Evolutionary conservation across 495 filamentous ascomycete genomes (phyloP), one percentile per base, ranked within the genome.

Genomic region (Parmelia sp.): DNA sequence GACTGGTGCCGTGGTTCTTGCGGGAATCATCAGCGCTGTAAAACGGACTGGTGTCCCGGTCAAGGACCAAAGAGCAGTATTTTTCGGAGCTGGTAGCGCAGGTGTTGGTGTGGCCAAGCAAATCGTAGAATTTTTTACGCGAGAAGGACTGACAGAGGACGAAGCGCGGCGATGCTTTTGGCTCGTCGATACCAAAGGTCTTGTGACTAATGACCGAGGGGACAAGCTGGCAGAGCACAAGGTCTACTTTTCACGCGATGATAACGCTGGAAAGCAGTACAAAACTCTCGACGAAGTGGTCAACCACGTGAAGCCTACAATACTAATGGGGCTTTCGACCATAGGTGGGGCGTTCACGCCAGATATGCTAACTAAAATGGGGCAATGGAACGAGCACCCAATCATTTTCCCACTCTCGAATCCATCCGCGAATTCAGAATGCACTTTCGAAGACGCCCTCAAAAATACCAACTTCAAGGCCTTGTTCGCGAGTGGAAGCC

Each of bases 71-170:
- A 89, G 87, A 57, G 88, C 96, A 42, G 91, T 98, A 55, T 98
- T 98, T 82, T 87, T 97, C 76, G 94, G 94, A 66, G 94, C 94
- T 60, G 94, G 94, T 58, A 92, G 88, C 59, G 94, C 94, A 59
- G 94, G 94, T 74, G 92, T 96, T 44, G 94, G 94, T 76, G 94
- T 98, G 59, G 94, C 94, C 23, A 95, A 94, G 78, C 94, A 97
- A 78, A 88, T 98, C 63, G 90, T 96, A 42, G 90, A 94, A 77
- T 94, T 89, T 80, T 98, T 97, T 78, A 90, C 92, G 69, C 88
- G 88, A 69, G 90, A 92, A 65, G 94, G 94, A 47, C 82, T 98
- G 69, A 90, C 89, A n/a, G 94, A 98, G 76, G 85, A 91, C 71
- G 88, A 91, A 66, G 94, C 94, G 63, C 84, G 84, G 65, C 83